Base-by-base conservation (phyloP, 805 yeast genomes). In the Lipomyces mesembrius region DNA sequence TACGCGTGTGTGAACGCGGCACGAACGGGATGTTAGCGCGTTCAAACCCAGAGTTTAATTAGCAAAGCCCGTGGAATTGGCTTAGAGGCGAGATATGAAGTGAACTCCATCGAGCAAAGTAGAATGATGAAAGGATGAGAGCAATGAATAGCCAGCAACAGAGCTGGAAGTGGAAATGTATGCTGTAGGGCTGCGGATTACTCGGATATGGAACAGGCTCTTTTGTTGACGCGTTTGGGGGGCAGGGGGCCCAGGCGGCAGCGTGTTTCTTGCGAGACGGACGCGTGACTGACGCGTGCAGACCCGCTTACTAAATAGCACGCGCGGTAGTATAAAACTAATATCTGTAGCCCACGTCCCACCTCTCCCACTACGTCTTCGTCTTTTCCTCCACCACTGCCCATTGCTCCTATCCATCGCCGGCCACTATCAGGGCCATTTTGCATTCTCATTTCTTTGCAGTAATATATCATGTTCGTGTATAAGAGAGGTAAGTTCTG, bases 401-500 rank as follows among this genome's bases (percentile, higher is more conserved):
- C 29, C 51, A 11, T 22, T 20, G 25, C n/a, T 58, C 56, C 35
- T 43, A n/a, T 53, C 32, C 17, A 29, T 29, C 39, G 7, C 35
- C 55, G 11, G 29, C 46, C 59, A 8, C 20, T 37, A 14, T 3
- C 55, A 12, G 27, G 37, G 22, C 55, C 43, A 12, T 17, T 27
- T 20, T 39, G 11, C 14, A 11, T 35, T 29, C 29, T 46, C 17
- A n/a, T 53, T 20, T 35, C 39, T 37, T 37, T 22, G 51, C 52
- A 35, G 20, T 35, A 25, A 49, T 32, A 20, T 4, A 22, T 22
- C 52, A 69, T 71, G 73, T 71, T 69, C 60, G 73, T 71, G n/a
- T 71, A 70, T 68, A 71, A 71, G 66, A 62, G 73, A 71, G 71
- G 73, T 71, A 65, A 5, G 63, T 53, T 14, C 14, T 27, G 25